Percentiles rank a stretch among this genome's conserved stretches.
These are phyloP conservation scores for Oryza glumipatula DNA, from an alignment of 176 grass and related monocot genomes.

Conservation along the genomic window DNA sequence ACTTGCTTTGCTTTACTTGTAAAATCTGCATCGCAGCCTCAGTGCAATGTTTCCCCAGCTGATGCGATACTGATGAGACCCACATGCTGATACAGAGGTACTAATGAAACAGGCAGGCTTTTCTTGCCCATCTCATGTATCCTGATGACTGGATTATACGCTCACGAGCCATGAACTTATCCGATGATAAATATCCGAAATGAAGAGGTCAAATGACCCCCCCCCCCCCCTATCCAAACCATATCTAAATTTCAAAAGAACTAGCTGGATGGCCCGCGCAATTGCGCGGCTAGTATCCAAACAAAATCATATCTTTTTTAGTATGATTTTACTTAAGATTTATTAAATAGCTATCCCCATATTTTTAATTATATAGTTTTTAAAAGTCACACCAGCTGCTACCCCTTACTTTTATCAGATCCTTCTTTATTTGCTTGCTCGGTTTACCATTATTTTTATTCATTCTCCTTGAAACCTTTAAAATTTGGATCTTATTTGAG, in stretches of 20 bases:
- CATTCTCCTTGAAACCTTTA: no score
- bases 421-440: no score
- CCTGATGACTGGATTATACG: not conserved
- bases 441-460: no score
- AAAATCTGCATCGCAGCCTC: constrained; percentile 30
- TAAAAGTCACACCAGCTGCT: no score
- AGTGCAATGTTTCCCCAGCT: constrained; percentile 21
- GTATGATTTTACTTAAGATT: no score
- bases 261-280: no score
- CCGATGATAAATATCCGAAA: not conserved
- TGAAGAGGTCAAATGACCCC: not conserved
- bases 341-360: no score
- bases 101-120: constrained; percentile 23
- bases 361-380: no score
- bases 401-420: no score
- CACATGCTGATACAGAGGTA: constrained; percentile 29
- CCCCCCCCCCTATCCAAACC: not conserved
- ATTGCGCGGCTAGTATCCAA: no score
- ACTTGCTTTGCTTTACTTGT: constrained; percentile 41
- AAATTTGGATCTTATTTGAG: no score
- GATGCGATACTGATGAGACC: constrained; percentile 14
- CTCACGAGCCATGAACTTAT: not conserved
- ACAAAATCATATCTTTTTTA: no score
- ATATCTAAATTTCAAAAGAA: constrained; percentile 7
- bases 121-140: constrained; percentile 35